Conservation (phyloP, 257 asterid genomes). For the Gardenia jasminoides region DNA sequence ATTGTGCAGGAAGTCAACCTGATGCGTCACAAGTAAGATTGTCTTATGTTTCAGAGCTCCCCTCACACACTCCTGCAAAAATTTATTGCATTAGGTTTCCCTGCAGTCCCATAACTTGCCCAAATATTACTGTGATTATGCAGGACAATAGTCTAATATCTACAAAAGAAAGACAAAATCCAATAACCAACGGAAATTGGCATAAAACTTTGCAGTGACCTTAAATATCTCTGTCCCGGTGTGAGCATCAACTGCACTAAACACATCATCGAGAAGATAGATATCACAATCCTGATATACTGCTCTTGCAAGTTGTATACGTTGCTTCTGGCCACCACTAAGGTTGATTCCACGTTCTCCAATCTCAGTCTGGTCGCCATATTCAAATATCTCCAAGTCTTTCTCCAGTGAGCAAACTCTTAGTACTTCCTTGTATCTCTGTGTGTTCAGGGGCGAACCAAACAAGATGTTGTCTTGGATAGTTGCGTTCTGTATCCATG, state of each 20-base stretch:
- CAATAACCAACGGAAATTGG: not conserved
- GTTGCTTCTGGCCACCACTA: slow-evolving; percentile 84
- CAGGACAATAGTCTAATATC: not conserved
- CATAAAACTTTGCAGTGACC: slow-evolving; percentile 34
- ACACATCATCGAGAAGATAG: slow-evolving; percentile 70
- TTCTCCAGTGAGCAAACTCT: slow-evolving; percentile 59
- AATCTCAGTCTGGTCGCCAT: slow-evolving; percentile 69
- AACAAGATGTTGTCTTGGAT: slow-evolving; percentile 69
- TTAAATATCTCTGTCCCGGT: slow-evolving; percentile 77
- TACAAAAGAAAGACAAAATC: not conserved
- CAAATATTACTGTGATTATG: not conserved
- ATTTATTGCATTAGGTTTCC: not conserved
- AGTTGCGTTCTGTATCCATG: slow-evolving; percentile 77
- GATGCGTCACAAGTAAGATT: slow-evolving; percentile 68
- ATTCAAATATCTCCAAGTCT: slow-evolving; percentile 61
- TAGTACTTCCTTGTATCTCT: slow-evolving; percentile 48
- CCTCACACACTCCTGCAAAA: slow-evolving; percentile 61
- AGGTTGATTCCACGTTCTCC: slow-evolving; percentile 80
- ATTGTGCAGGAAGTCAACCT: slow-evolving; percentile 69
- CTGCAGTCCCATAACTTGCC: not conserved
- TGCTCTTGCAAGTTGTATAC: slow-evolving; percentile 81
- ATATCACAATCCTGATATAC: slow-evolving; percentile 71
- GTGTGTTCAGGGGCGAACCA: slow-evolving; percentile 55
- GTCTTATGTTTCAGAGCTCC: slow-evolving; percentile 62
- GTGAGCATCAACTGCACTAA: slow-evolving; percentile 94